A percentile compares a stretch with the other conserved stretches of the same genome.
These are phyloP conservation scores for Sporisorium scitamineum DNA, from an alignment of 1,284 basidiomycete species.

Conservation along the genomic window DNA sequence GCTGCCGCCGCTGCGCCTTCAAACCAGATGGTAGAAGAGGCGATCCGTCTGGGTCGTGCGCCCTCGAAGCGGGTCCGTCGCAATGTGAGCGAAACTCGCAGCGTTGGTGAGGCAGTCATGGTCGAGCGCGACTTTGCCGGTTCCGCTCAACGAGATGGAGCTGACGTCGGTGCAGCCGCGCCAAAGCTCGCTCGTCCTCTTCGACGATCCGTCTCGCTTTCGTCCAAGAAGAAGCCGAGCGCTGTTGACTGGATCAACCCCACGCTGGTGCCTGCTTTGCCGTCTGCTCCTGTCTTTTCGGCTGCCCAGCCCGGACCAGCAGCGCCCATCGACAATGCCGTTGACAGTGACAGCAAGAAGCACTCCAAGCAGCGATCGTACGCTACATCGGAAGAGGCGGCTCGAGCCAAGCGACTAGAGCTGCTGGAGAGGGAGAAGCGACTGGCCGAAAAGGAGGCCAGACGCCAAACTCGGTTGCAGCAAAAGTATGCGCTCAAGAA, in stretches of 20 bases:
- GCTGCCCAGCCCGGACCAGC: background rate
- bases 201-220: slow-evolving; percentile 14
- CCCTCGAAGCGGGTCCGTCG: slow-evolving; percentile 48
- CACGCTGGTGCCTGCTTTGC: slow-evolving; percentile 12
- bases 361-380: slow-evolving; percentile 27
- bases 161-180: background rate
- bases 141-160: background rate
- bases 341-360: slow-evolving; percentile 13
- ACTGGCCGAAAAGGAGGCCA: slow-evolving; percentile 31
- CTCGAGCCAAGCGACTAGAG: slow-evolving; percentile 44
- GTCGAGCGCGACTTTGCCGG: slow-evolving; percentile 10
- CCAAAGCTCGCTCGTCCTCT: slow-evolving; percentile 4
- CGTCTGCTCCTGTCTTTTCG: background rate
- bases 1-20: background rate
- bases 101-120: slow-evolving; percentile 34
- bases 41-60: slow-evolving; percentile 42
- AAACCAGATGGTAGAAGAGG: slow-evolving; percentile 25
- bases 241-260: slow-evolving; percentile 8
- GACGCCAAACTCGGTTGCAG: slow-evolving; percentile 40
- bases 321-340: background rate
- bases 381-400: slow-evolving; percentile 55
- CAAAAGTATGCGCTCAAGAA: slow-evolving; percentile 53
- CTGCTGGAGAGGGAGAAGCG: slow-evolving; percentile 37
- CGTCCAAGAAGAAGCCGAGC: slow-evolving; percentile 13
- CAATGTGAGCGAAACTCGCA: slow-evolving; percentile 26